phyloP scores from a whole-genome alignment of 306 rosid genomes.

The Lotus japonicus region DNA sequence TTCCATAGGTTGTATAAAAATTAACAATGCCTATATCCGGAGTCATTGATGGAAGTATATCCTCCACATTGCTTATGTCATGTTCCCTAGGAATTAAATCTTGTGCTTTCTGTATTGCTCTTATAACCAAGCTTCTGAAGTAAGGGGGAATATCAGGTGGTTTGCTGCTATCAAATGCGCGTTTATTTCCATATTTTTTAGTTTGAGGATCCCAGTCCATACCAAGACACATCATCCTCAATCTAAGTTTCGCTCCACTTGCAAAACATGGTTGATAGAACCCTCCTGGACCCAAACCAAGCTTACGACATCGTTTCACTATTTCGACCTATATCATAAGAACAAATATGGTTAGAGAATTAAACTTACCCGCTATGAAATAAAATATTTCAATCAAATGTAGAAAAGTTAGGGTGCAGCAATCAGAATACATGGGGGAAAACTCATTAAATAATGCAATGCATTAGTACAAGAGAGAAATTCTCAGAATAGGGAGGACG shows the following conservation, averaged over 20 bases:
- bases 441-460: not conserved
- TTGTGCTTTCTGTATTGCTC: slow-evolving; percentile 39
- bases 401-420: not conserved
- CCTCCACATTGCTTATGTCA: slow-evolving; percentile 14
- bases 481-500: too few relatives aligned
- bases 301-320: slow-evolving; percentile 33
- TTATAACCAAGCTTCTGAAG: slow-evolving; percentile 26
- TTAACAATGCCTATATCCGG: slow-evolving; percentile 62
- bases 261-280: slow-evolving; percentile 53
- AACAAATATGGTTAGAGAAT: not conserved
- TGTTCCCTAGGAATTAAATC: slow-evolving; percentile 17
- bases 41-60: slow-evolving; percentile 44
- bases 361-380: not conserved
- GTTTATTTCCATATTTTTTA: slow-evolving; percentile 28
- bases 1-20: slow-evolving; percentile 48
- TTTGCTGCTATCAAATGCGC: slow-evolving; percentile 24
- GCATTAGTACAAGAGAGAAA: not conserved
- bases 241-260: slow-evolving; percentile 45
- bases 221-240: slow-evolving; percentile 77
- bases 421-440: not conserved
- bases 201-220: slow-evolving; percentile 61
- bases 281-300: slow-evolving; percentile 58
- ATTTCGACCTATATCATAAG: slow-evolving; percentile 35
- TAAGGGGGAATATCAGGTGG: slow-evolving; percentile 46
- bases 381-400: not conserved